phyloP scores from a whole-genome alignment of 352 stramenopile genomes.

The Phytophthora quininea region DNA sequence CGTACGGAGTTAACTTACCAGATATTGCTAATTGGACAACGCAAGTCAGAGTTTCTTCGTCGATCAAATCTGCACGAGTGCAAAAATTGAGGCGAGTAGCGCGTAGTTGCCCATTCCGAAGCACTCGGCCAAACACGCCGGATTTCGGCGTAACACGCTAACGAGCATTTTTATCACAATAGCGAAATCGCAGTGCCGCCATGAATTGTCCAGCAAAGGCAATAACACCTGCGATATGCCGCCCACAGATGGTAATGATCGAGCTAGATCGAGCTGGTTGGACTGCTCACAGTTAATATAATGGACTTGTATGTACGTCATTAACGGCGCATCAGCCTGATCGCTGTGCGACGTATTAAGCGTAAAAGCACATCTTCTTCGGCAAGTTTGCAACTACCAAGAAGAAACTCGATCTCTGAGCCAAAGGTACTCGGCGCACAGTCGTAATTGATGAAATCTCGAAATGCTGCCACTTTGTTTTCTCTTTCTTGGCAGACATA shows the following conservation, averaged over 20 bases:
- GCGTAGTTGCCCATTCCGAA: slow-evolving; percentile 63
- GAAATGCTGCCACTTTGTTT: slow-evolving; percentile 49
- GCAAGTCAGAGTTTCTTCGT: slow-evolving; percentile 50
- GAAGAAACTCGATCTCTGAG: slow-evolving; percentile 57
- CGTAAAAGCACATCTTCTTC: slow-evolving; percentile 66
- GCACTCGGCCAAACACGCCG: slow-evolving; percentile 64
- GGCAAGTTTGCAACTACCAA: slow-evolving; percentile 64
- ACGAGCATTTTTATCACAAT: slow-evolving; percentile 54
- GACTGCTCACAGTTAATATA: slow-evolving; percentile 59
- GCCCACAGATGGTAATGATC: slow-evolving; percentile 64
- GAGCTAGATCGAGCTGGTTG: slow-evolving; percentile 56
- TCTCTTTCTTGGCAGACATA: slow-evolving; percentile 35
- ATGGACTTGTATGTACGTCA: slow-evolving; percentile 48
- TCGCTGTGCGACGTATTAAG: slow-evolving; percentile 61
- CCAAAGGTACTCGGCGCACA: slow-evolving; percentile 70
- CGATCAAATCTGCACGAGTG: slow-evolving; percentile 46
- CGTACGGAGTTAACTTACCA: slow-evolving; percentile 34
- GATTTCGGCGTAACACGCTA: slow-evolving; percentile 58
- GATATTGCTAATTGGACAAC: slow-evolving; percentile 58
- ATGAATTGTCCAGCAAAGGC: slow-evolving; percentile 63
- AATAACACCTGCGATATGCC: slow-evolving; percentile 64
- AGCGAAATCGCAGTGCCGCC: slow-evolving; percentile 48
- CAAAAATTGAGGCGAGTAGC: slow-evolving; percentile 56
- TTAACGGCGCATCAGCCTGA: slow-evolving; percentile 24
- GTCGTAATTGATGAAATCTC: slow-evolving; percentile 60